Evolutionary conservation across 179 eudicot genomes (phyloP).

Genomic region (Patellifolia procumbens): DNA sequence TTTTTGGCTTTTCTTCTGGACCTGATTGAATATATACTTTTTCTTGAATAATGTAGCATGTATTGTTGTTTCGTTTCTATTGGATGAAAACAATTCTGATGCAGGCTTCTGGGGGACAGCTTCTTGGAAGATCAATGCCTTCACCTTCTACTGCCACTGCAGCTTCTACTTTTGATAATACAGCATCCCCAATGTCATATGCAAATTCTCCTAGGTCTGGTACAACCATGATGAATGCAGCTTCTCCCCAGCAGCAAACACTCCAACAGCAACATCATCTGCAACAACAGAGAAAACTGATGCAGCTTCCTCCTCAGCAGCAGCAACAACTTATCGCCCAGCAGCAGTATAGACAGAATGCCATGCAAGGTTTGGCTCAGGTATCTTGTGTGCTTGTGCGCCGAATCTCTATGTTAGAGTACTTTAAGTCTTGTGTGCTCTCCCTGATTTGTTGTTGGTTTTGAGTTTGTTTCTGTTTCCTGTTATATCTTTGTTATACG

Average conservation of each 20-base stretch:
- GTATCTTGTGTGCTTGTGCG: slow-evolving; percentile 30
- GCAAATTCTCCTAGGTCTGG: slow-evolving; percentile 94
- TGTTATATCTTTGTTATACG: not conserved
- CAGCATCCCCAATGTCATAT: slow-evolving; percentile 82
- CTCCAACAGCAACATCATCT: slow-evolving; percentile 48
- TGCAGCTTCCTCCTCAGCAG: slow-evolving; percentile 73
- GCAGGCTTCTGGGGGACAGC: slow-evolving; percentile 83
- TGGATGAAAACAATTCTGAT: slow-evolving; percentile 10
- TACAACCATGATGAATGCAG: slow-evolving; percentile 79
- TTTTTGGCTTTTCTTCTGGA: not conserved
- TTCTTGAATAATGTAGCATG: not conserved
- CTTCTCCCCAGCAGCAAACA: slow-evolving; percentile 92
- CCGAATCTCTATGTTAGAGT: not conserved
- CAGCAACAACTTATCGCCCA: slow-evolving; percentile 77
- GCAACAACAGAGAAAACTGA: slow-evolving; percentile 67
- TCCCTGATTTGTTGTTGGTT: not conserved
- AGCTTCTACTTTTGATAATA: slow-evolving; percentile 67
- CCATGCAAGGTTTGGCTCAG: slow-evolving; percentile 76
- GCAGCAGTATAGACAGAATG: slow-evolving; percentile 71
- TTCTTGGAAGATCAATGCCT: slow-evolving; percentile 75
- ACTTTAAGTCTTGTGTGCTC: slow-evolving; percentile 4
- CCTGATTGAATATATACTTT: not conserved
- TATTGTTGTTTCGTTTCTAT: not conserved
- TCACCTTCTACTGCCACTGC: slow-evolving; percentile 73
- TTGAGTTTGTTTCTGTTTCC: not conserved